phyloP scores from a whole-genome alignment of 352 stramenopile genomes.

The Pythium brachiatum region DNA sequence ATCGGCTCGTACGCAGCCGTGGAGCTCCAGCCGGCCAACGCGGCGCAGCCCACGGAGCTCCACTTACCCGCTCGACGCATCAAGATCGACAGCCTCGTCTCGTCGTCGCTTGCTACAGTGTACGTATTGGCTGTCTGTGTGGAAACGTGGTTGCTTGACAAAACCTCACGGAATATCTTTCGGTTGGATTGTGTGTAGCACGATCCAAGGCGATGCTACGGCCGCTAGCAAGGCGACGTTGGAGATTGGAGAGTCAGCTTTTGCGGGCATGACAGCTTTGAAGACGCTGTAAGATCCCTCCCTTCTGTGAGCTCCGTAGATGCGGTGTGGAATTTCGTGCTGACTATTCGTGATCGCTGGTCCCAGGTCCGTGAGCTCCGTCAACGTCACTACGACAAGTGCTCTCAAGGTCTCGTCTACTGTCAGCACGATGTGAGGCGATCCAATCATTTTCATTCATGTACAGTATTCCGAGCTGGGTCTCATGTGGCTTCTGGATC shows the following conservation, averaged over 20 bases:
- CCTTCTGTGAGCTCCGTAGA: too few species aligned
- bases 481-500: not conserved
- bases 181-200: not conserved
- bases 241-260: not conserved
- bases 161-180: too few species aligned
- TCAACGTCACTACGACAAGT: not conserved
- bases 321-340: too few species aligned
- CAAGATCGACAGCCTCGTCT: not conserved
- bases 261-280: not conserved
- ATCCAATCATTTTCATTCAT: too few species aligned
- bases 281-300: not conserved
- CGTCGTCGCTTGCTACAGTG: not conserved
- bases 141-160: too few species aligned
- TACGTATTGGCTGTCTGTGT: not conserved
- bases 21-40: not conserved
- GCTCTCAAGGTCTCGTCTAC: not conserved
- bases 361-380: not conserved
- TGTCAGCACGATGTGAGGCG: not conserved
- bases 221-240: not conserved
- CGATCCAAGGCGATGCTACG: not conserved
- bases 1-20: not conserved
- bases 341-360: too few species aligned
- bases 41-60: not conserved
- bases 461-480: too few species aligned
- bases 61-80: not conserved